Conservation (phyloP, 331 rosid genomes). For the Erythrophleum ivorense region DNA sequence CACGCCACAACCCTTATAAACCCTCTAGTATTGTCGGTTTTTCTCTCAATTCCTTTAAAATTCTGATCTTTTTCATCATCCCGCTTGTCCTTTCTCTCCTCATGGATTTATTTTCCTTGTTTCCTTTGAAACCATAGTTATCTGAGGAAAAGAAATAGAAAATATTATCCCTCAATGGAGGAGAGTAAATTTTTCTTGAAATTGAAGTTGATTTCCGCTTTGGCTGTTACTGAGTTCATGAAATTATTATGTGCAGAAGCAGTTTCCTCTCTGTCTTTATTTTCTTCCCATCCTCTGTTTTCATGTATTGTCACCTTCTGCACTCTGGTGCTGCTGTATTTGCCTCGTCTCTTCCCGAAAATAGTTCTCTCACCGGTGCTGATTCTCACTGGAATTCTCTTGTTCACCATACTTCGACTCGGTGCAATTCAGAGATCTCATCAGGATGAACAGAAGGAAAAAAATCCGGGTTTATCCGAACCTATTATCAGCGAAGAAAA, state of each 20-base stretch:
- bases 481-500: conserved; percentile 10
- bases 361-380: conserved; percentile 61
- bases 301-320: conserved; percentile 57
- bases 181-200: conserved; percentile 24
- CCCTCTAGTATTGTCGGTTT: conserved; percentile 23
- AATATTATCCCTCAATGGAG: conserved; percentile 29
- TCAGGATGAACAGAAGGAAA: conserved; percentile 27
- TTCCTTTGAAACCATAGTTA: conserved; percentile 14
- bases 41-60: conserved; percentile 43
- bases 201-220: conserved; percentile 34
- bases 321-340: conserved; percentile 54
- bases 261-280: conserved; percentile 34
- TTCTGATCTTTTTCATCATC: conserved; percentile 31
- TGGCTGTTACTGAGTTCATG: conserved; percentile 30
- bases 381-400: conserved; percentile 53
- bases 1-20: conserved; percentile 41
- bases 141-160: neutral
- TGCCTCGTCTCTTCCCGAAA: conserved; percentile 55
- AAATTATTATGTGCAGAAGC: conserved; percentile 34
- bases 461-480: neutral
- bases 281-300: conserved; percentile 63
- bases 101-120: conserved; percentile 38
- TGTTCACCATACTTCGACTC: conserved; percentile 64
- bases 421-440: conserved; percentile 60
- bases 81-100: conserved; percentile 28